Percentiles rank a stretch among this genome's conserved stretches.
These are phyloP conservation scores for Thelonectria olida DNA, from an alignment of 2,329 filamentous ascomycete genomes.

Conservation along the genomic window DNA sequence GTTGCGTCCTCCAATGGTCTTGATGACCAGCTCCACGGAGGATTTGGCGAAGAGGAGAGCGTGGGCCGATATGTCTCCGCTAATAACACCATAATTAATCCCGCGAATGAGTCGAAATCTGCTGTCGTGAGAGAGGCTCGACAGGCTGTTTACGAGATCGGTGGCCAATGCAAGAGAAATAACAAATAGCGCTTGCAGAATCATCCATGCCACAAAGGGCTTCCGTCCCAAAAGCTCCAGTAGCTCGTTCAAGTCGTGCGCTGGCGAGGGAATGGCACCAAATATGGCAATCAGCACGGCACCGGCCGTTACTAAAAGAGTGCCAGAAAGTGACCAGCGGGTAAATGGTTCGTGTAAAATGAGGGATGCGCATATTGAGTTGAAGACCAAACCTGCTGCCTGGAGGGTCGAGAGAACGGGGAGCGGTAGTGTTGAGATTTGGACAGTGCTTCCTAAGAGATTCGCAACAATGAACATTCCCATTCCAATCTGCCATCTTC, in stretches of 20 bases:
- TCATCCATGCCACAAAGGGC: conserved; percentile 90
- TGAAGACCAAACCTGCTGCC: conserved; percentile 96
- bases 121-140: conserved; percentile 65
- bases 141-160: conserved; percentile 62
- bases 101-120: conserved; percentile 81
- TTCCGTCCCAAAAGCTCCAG: conserved; percentile 76
- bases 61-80: conserved; percentile 93
- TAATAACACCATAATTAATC: conserved; percentile 87
- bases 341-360: conserved; percentile 96
- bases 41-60: conserved; percentile 94
- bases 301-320: conserved; percentile 84
- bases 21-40: conserved; percentile 91
- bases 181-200: conserved; percentile 78
- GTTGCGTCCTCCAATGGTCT: conserved; percentile 85
- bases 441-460: conserved; percentile 92
- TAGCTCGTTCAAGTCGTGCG: conserved; percentile 86
- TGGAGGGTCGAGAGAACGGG: conserved; percentile 95
- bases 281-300: conserved; percentile 94
- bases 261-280: conserved; percentile 91
- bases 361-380: conserved; percentile 94
- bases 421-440: conserved; percentile 94
- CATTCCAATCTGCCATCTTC: conserved; percentile 98
- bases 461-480: conserved; percentile 96
- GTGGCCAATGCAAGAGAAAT: conserved; percentile 71
- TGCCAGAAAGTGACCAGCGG: conserved; percentile 89